These are phyloP conservation scores for Volvox carteri DNA, from an alignment of 163 green algal species.

Conservation along the genomic window DNA sequence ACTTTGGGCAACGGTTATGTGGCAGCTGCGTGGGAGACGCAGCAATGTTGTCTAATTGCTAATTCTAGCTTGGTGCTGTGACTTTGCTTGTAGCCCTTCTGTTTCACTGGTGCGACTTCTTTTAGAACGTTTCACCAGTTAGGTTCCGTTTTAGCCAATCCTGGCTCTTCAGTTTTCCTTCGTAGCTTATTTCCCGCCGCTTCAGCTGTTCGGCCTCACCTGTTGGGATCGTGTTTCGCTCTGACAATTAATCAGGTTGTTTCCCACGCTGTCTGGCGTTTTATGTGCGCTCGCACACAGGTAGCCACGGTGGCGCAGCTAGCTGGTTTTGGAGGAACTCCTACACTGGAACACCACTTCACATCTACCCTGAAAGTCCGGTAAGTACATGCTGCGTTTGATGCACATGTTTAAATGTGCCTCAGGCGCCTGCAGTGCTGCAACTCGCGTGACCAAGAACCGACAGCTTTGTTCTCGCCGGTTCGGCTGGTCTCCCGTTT, in stretches of 20 bases:
- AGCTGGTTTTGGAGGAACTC: slow-evolving; percentile 50
- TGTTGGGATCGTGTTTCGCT: neutral
- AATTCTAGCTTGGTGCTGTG: neutral
- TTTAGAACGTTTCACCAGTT: neutral
- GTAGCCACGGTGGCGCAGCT: slow-evolving; percentile 17
- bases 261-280: neutral
- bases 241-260: neutral
- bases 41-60: neutral
- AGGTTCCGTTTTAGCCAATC: neutral
- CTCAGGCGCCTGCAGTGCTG: neutral
- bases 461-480: neutral
- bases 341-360: neutral
- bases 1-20: neutral
- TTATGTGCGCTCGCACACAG: neutral
- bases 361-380: slow-evolving; percentile 15
- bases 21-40: too few species aligned
- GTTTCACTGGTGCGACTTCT: neutral
- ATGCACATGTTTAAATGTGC: neutral
- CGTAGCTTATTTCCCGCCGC: neutral
- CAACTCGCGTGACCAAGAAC: neutral
- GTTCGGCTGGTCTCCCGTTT: neutral
- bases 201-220: neutral
- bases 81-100: neutral
- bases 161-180: neutral
- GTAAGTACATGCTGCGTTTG: neutral